A percentile compares a stretch with the other conserved stretches of the same genome.
Conservation (phyloP, 1,284 basidiomycete species). For the Cerioporus squamosus region DNA sequence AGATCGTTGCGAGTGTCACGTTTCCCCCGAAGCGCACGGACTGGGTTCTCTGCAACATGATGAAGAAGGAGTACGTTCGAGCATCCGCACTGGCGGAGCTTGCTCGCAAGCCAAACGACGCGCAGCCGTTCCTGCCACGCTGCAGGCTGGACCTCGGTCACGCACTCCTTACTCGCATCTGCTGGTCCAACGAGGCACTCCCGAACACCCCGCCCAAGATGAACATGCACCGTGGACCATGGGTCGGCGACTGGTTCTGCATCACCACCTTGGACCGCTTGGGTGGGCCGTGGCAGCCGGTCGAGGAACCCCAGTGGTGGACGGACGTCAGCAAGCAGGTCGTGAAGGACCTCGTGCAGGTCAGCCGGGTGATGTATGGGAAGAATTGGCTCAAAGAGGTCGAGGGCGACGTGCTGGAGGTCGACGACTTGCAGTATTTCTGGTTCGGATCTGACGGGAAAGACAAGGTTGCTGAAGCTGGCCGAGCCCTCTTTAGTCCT, state of each 20-base stretch:
- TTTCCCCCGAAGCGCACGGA: conserved; percentile 7
- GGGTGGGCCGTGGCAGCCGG: not conserved
- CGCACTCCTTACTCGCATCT: conserved; percentile 2
- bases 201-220: not conserved
- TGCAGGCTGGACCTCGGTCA: conserved; percentile 4
- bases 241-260: conserved; percentile 9
- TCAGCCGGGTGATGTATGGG: not conserved
- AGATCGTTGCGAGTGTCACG: not conserved
- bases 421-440: not conserved
- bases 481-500: too few relatives aligned
- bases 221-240: not conserved
- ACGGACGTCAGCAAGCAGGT: conserved; percentile 3
- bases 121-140: conserved; percentile 10
- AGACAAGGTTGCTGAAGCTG: not conserved
- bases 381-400: not conserved
- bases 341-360: not conserved
- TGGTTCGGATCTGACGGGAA: conserved; percentile 3
- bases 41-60: conserved; percentile 9
- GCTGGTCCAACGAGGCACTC: not conserved
- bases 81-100: conserved; percentile 2
- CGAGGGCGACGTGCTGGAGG: not conserved
- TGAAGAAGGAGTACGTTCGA: conserved; percentile 10
- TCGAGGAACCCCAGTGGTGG: not conserved
- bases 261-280: conserved; percentile 4
- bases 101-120: conserved; percentile 1